phyloP scores from a whole-genome alignment of 306 rosid genomes.

The Medicago ruthenica region DNA sequence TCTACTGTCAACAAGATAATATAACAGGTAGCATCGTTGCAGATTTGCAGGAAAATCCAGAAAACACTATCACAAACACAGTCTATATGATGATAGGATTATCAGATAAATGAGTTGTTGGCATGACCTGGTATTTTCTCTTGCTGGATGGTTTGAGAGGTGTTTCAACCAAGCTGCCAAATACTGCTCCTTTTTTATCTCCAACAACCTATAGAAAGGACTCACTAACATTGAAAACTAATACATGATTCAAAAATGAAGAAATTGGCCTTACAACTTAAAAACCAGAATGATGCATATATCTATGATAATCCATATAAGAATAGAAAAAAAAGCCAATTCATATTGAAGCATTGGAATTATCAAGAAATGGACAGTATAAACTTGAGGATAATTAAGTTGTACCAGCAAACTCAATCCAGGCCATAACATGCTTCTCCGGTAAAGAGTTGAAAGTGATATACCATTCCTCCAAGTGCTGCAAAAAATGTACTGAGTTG shows the following conservation, averaged over 20 bases:
- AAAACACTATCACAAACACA: not conserved
- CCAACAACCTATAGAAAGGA: conserved; percentile 76
- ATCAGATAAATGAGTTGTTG: conserved; percentile 12
- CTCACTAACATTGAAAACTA: not conserved
- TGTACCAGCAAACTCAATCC: conserved; percentile 89
- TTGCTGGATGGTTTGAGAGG: conserved; percentile 76
- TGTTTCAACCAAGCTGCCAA: conserved; percentile 93
- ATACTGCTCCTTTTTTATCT: conserved; percentile 85
- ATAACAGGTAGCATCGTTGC: conserved; percentile 16
- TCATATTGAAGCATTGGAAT: conserved; percentile 24
- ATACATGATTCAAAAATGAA: not conserved
- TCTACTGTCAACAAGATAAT: conserved; percentile 43
- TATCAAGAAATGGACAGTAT: conserved; percentile 1
- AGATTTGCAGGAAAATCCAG: conserved; percentile 25
- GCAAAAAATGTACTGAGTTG: conserved; percentile 36
- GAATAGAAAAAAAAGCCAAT: conserved; percentile 19
- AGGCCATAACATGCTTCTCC: conserved; percentile 88
- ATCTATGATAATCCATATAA: not conserved
- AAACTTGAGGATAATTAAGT: conserved; percentile 23
- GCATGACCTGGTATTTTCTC: conserved; percentile 83
- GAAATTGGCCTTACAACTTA: conserved; percentile 5
- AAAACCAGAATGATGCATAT: too few relatives aligned
- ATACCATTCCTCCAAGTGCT: conserved; percentile 95
- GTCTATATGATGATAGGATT: conserved; percentile 2
- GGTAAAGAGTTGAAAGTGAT: conserved; percentile 78